Base-by-base conservation (phyloP, 2,329 filamentous ascomycete genomes). In the Dichotomopilus funicola region DNA sequence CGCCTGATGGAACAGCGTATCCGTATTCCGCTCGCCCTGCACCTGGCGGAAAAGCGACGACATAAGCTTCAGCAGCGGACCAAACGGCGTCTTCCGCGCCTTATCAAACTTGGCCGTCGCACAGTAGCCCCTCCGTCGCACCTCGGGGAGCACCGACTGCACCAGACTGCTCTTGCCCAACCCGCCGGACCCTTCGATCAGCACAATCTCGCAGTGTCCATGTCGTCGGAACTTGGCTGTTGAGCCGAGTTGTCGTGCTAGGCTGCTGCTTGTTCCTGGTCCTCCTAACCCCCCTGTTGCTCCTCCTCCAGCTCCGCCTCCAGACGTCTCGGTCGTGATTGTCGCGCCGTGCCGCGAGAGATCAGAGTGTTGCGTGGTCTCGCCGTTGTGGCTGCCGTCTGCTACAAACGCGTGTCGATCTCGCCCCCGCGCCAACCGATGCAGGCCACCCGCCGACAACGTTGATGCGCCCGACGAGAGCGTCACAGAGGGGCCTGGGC, bases 21-120 rank as follows among this genome's bases (percentile, higher is more conserved):
- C 80, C 0, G 83, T 85, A 62, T 86, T 82, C 41, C 78, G 77
- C 66, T 87, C 83, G 1, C 82, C 83, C 75, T 82, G 86, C 2
- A 86, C 80, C 65, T 87, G 83, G 63, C 82, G 82, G 68, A 86
- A 86, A 12, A 87, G 71, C 19, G 81, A 85, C 9, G 82, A 85
- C 9, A 86, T 68, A n/a, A 86, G 69, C 67, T 81, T 85, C 33
- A 86, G 74, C 41, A 86, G 69, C 4, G 83, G 83, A 1, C 82
- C 82, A 65, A 85, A 86, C 3, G 83, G 80, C 7, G 76, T 80
- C 62, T 78, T 78, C 61, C 79, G 75, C 0, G 82, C 78, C 0
- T 78, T 80, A 63, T 87, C 83, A 57, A 86, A 86, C 64, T 86
- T 86, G 42, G 83, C 79, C 36, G 81, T 84, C 6, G 82, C 81